Evolutionary conservation across 2,329 filamentous ascomycete species (phyloP).

Genomic region (Fusarium scirpi): DNA sequence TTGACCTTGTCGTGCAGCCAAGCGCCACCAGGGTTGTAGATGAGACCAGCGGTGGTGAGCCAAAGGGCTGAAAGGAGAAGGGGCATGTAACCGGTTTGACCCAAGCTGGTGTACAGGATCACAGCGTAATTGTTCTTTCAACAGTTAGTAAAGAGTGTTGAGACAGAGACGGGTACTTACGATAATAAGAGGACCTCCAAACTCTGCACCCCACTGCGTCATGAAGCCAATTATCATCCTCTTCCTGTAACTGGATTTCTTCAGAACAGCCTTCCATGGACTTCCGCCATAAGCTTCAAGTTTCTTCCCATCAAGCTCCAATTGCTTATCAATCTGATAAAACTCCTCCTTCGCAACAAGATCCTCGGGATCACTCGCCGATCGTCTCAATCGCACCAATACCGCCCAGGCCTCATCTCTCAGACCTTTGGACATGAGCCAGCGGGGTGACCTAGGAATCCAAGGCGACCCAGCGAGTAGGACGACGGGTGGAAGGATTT

Average conservation of each 20-base stretch:
- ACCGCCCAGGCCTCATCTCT: constrained; percentile 59
- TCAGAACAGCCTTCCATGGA: constrained; percentile 59
- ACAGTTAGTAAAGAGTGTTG: background rate
- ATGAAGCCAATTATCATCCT: constrained; percentile 64
- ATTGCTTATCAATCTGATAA: constrained; percentile 60
- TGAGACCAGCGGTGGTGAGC: constrained; percentile 61
- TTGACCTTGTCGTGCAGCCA: constrained; percentile 62
- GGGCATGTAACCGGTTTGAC: constrained; percentile 56
- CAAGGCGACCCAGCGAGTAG: constrained; percentile 52
- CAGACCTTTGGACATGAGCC: constrained; percentile 61
- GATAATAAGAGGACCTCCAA: constrained; percentile 64
- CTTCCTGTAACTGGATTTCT: constrained; percentile 62
- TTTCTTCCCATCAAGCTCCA: constrained; percentile 57
- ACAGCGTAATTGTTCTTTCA: constrained; percentile 60
- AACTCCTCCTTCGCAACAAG: constrained; percentile 60
- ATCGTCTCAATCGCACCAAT: constrained; percentile 51
- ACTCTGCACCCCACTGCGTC: constrained; percentile 65
- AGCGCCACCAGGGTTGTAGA: constrained; percentile 61
- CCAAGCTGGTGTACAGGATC: constrained; percentile 55
- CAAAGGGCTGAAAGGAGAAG: constrained; percentile 55
- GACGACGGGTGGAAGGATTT: constrained; percentile 54
- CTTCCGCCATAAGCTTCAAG: constrained; percentile 54
- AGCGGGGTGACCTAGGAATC: constrained; percentile 60
- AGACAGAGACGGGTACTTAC: constrained; percentile 46
- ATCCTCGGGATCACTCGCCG: constrained; percentile 51